phyloP scores from a whole-genome alignment of 2,329 filamentous ascomycete genomes.

The Monilinia fructicola region DNA sequence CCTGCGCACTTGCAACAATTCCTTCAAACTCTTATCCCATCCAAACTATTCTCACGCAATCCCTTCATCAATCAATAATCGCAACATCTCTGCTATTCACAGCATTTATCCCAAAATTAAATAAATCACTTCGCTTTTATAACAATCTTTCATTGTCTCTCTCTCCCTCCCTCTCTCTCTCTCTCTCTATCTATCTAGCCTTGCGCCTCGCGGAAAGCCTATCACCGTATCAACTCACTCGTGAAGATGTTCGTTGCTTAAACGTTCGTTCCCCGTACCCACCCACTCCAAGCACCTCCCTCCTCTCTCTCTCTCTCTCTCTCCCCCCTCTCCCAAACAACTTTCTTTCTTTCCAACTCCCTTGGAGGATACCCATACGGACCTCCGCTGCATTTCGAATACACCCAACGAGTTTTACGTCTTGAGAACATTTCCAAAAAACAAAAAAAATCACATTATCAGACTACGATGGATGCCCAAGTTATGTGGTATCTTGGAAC shows the following conservation, averaged over 20 bases:
- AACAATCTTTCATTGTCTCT: too few species aligned
- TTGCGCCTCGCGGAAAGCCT: constrained; percentile 10
- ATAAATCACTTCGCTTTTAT: too few species aligned
- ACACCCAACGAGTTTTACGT: neutral
- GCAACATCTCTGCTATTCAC: too few species aligned
- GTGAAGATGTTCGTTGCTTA: constrained; percentile 19
- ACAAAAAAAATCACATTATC: constrained; percentile 18
- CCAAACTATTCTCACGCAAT: too few species aligned
- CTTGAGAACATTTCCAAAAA: constrained; percentile 5
- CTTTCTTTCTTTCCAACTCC: neutral
- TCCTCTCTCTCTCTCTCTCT: too few species aligned
- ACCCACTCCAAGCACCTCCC: neutral
- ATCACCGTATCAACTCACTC: constrained; percentile 6
- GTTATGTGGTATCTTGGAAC: constrained; percentile 39
- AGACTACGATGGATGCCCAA: constrained; percentile 40
- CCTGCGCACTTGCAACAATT: too few species aligned
- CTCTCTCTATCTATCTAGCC: neutral
- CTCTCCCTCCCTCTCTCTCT: too few species aligned
- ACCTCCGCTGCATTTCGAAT: neutral
- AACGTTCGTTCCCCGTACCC: constrained; percentile 12
- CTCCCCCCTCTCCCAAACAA: neutral
- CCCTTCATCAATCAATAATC: too few species aligned
- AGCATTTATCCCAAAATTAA: too few species aligned
- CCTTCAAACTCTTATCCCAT: too few species aligned
- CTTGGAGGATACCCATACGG: constrained; percentile 9